Percentiles rank a stretch among this genome's conserved stretches.
Conservation (phyloP, 768 basidiomycete genomes). For the Phaffia tasmanica region DNA sequence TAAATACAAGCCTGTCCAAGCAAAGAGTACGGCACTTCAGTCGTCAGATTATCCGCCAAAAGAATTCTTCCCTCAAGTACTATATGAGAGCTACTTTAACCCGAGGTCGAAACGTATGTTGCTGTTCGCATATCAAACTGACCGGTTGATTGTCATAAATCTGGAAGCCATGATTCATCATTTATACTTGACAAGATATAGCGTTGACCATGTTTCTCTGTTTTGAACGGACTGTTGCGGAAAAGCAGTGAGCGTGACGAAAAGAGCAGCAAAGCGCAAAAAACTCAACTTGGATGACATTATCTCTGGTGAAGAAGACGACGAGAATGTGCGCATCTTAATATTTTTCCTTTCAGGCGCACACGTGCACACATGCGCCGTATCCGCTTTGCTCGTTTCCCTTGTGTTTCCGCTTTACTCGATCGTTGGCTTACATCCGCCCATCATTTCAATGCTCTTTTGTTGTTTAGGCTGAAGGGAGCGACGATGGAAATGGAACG, state of each 20-base stretch:
- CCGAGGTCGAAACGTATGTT: conserved; percentile 10
- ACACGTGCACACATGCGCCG: too few relatives aligned
- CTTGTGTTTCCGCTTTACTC: too few relatives aligned
- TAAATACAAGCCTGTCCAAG: conserved; percentile 13
- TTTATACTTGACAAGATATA: not conserved
- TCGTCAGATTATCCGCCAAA: conserved; percentile 8
- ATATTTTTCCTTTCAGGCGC: too few relatives aligned
- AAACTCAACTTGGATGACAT: conserved; percentile 12
- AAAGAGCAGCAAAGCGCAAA: conserved; percentile 10
- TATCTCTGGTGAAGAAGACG: conserved; percentile 4
- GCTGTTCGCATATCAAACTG: not conserved
- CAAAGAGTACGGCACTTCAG: conserved; percentile 12
- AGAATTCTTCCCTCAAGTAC: conserved; percentile 14
- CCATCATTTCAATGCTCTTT: too few relatives aligned
- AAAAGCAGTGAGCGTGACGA: not conserved
- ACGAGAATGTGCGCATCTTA: conserved; percentile 13
- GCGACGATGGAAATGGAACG: conserved; percentile 9
- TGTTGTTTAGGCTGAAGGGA: conserved; percentile 4
- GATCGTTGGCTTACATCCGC: too few relatives aligned
- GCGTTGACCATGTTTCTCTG: not conserved
- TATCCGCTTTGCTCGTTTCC: not conserved
- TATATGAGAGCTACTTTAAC: conserved; percentile 16
- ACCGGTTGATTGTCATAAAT: not conserved
- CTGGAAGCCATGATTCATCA: not conserved
- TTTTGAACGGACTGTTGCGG: not conserved